phyloP scores from a whole-genome alignment of 805 yeast species.

The Candida vartiovaarae region DNA sequence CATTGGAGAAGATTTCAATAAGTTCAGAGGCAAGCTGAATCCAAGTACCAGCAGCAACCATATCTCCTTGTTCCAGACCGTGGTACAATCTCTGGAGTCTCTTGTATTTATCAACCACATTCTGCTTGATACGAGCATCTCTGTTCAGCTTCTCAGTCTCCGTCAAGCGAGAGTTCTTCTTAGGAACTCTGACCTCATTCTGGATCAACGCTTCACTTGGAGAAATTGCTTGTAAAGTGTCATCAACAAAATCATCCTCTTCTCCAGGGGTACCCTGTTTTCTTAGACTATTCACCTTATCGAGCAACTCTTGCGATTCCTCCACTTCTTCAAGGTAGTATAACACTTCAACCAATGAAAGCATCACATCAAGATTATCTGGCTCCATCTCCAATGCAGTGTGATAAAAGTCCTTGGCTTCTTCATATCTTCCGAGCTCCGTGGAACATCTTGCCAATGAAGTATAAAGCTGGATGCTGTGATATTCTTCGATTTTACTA shows the following conservation, averaged over 20 bases:
- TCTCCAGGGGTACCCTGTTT: slow-evolving; percentile 23
- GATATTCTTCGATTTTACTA: slow-evolving; percentile 44
- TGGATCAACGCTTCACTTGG: slow-evolving; percentile 18
- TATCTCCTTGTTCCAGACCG: slow-evolving; percentile 43
- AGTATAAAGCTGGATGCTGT: slow-evolving; percentile 36
- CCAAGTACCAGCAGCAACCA: slow-evolving; percentile 72
- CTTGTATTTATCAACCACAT: slow-evolving; percentile 48
- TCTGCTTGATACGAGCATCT: slow-evolving; percentile 51
- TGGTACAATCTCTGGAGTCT: slow-evolving; percentile 46
- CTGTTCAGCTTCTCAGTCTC: slow-evolving; percentile 45
- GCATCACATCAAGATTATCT: slow-evolving; percentile 60
- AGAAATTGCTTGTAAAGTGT: neutral
- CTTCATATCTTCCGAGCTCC: slow-evolving; percentile 60
- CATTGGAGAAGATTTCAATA: slow-evolving; percentile 74
- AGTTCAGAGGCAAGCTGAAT: slow-evolving; percentile 75
- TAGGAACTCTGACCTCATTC: slow-evolving; percentile 19
- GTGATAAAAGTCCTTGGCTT: slow-evolving; percentile 55
- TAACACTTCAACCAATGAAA: slow-evolving; percentile 76
- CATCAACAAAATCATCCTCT: slow-evolving; percentile 9
- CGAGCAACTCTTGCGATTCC: slow-evolving; percentile 46
- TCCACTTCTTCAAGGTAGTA: slow-evolving; percentile 57
- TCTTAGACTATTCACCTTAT: slow-evolving; percentile 36
- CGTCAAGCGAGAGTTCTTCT: slow-evolving; percentile 25
- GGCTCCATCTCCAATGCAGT: slow-evolving; percentile 51
- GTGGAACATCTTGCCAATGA: slow-evolving; percentile 73